Percentiles rank a stretch among this genome's conserved stretches.
Conservation (phyloP, 2,329 filamentous ascomycete species). For the Penicillium frequentans region DNA sequence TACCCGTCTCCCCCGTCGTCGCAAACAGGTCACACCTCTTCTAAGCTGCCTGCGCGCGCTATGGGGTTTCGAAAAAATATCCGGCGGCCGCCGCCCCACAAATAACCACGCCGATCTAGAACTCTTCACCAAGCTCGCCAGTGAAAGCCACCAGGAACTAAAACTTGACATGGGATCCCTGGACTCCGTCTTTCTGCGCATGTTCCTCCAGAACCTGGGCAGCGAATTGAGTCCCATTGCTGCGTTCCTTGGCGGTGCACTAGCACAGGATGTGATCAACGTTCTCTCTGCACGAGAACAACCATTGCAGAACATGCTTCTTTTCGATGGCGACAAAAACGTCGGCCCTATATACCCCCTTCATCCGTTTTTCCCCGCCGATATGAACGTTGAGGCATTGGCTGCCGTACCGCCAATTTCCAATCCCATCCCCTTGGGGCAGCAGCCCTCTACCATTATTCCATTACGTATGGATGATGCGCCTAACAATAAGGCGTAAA, state of each 20-base stretch:
- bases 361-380: slow-evolving; percentile 62
- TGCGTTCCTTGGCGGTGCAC: slow-evolving; percentile 82
- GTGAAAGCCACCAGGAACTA: slow-evolving; percentile 73
- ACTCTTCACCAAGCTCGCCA: slow-evolving; percentile 74
- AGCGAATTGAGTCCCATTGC: slow-evolving; percentile 83
- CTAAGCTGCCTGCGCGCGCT: slow-evolving; percentile 84
- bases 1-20: slow-evolving; percentile 66
- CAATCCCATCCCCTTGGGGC: slow-evolving; percentile 27
- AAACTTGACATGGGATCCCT: slow-evolving; percentile 68
- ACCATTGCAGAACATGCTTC: slow-evolving; percentile 89
- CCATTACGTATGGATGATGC: not conserved
- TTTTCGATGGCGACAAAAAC: slow-evolving; percentile 84
- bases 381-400: slow-evolving; percentile 23
- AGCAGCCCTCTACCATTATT: not conserved
- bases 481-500: not conserved
- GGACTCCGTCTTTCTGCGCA: slow-evolving; percentile 70
- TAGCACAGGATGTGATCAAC: slow-evolving; percentile 97
- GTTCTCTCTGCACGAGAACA: slow-evolving; percentile 88
- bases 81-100: slow-evolving; percentile 56
- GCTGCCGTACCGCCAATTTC: slow-evolving; percentile 29
- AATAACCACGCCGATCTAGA: slow-evolving; percentile 66
- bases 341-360: slow-evolving; percentile 78
- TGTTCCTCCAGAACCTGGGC: slow-evolving; percentile 82
- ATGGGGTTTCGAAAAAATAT: slow-evolving; percentile 76
- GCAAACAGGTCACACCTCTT: slow-evolving; percentile 74